These are phyloP conservation scores for Echites panduratus DNA, from an alignment of 257 asterid genomes.

Conservation along the genomic window DNA sequence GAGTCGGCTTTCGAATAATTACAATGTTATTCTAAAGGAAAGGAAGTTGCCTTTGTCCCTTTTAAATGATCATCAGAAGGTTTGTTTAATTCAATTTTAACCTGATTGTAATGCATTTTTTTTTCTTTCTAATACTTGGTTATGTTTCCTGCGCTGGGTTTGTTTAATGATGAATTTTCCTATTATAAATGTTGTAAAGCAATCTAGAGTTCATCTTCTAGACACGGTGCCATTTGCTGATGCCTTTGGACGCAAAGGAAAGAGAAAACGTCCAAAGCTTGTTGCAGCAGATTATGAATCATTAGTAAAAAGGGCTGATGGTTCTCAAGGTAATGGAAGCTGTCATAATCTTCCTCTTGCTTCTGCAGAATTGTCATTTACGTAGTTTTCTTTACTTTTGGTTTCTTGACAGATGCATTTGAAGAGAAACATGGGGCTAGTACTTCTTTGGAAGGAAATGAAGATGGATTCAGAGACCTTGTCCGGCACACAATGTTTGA, in stretches of 20 bases:
- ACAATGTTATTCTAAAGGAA: slow-evolving; percentile 79
- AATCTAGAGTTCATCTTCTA: slow-evolving; percentile 90
- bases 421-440: slow-evolving; percentile 66
- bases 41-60: slow-evolving; percentile 89
- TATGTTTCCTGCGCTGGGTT: neutral
- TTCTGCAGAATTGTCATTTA: neutral
- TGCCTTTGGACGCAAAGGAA: slow-evolving; percentile 81
- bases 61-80: slow-evolving; percentile 85
- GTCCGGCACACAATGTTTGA: slow-evolving; percentile 92
- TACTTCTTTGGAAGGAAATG: slow-evolving; percentile 56
- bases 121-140: neutral
- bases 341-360: slow-evolving; percentile 7
- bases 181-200: slow-evolving; percentile 36
- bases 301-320: slow-evolving; percentile 69
- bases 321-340: slow-evolving; percentile 65
- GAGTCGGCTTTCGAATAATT: slow-evolving; percentile 70
- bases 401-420: slow-evolving; percentile 50
- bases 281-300: slow-evolving; percentile 71
- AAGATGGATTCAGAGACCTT: slow-evolving; percentile 82
- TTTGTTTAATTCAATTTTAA: slow-evolving; percentile 15
- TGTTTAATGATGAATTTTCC: slow-evolving; percentile 7
- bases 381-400: slow-evolving; percentile 1
- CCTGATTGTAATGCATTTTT: neutral
- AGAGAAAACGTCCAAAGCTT: slow-evolving; percentile 79
- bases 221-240: slow-evolving; percentile 87